These are phyloP conservation scores for Tetraselmis chui DNA, from an alignment of 139 green algal species.

Conservation along the genomic window DNA sequence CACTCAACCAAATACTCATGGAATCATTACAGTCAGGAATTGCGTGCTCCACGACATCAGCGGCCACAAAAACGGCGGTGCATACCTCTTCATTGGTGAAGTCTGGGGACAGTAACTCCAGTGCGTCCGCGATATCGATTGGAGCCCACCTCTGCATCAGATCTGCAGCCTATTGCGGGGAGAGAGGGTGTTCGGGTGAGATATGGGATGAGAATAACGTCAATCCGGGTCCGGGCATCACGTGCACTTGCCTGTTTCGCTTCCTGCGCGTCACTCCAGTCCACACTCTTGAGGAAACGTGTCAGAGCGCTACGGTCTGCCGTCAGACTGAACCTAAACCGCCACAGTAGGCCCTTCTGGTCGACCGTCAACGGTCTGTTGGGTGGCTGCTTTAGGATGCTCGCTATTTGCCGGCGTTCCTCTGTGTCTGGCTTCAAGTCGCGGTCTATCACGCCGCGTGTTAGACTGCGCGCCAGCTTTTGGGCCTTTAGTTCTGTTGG, in stretches of 20 bases:
- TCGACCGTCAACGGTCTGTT: constrained; percentile 48
- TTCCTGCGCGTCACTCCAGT: constrained; percentile 87
- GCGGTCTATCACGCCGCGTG: constrained; percentile 55
- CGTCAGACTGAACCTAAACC: constrained; percentile 73
- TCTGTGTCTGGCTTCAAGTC: constrained; percentile 78
- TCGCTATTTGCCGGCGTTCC: constrained; percentile 49
- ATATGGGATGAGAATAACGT: too few relatives aligned
- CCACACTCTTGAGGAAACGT: constrained; percentile 70
- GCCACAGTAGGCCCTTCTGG: constrained; percentile 74
- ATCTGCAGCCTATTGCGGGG: constrained; percentile 54
- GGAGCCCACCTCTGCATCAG: constrained; percentile 82
- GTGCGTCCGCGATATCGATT: constrained; percentile 78
- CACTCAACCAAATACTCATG: too few relatives aligned
- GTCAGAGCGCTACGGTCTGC: constrained; percentile 37
- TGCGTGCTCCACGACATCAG: too few relatives aligned
- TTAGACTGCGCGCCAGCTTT: constrained; percentile 79
- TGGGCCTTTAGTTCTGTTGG: constrained; percentile 86
- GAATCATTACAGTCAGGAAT: too few relatives aligned
- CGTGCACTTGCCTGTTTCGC: constrained; percentile 36
- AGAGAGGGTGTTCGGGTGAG: neutral
- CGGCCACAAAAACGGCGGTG: too few relatives aligned
- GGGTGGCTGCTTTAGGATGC: constrained; percentile 38
- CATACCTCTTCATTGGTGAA: constrained; percentile 70
- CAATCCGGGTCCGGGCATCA: too few relatives aligned
- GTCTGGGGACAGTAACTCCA: constrained; percentile 88